Percentiles rank a stretch among this genome's conserved stretches.
These are phyloP conservation scores for Termitomyces sp. DNA, from an alignment of 768 basidiomycete species.

Conservation along the genomic window DNA sequence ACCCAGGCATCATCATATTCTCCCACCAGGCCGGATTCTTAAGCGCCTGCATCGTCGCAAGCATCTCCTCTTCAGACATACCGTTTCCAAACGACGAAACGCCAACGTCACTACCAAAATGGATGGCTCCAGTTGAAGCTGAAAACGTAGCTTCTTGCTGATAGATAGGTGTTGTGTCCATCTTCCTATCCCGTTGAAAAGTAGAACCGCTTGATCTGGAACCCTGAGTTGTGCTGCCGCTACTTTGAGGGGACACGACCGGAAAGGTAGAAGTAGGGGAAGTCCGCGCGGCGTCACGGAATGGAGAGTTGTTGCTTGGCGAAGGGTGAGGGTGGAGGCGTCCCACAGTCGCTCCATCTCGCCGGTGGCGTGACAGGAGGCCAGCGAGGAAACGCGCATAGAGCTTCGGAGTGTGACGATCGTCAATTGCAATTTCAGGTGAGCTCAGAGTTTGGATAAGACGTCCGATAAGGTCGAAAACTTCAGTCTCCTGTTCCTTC, in stretches of 20 bases:
- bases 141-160: conserved; percentile 44
- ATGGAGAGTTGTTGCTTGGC: conserved; percentile 25
- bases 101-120: conserved; percentile 38
- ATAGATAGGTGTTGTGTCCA: conserved; percentile 36
- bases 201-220: conserved; percentile 12
- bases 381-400: conserved; percentile 77
- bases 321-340: conserved; percentile 49
- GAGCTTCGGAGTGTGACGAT: conserved; percentile 73
- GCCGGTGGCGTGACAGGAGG: conserved; percentile 65
- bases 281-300: conserved; percentile 12
- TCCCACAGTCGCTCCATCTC: conserved; percentile 57
- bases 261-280: conserved; percentile 25
- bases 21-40: conserved; percentile 72
- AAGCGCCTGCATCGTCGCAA: conserved; percentile 70
- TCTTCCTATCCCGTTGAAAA: conserved; percentile 16
- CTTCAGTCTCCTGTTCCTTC: conserved; percentile 61
- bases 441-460: conserved; percentile 70
- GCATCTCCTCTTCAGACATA: conserved; percentile 49
- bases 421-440: conserved; percentile 73
- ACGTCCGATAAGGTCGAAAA: conserved; percentile 66
- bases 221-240: conserved; percentile 15
- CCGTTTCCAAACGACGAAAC: conserved; percentile 25
- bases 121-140: conserved; percentile 34
- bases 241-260: conserved; percentile 17
- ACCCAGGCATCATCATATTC: conserved; percentile 87